A percentile compares a stretch with the other conserved stretches of the same genome.
Evolutionary conservation across 148 eudicot genomes (phyloP).

Genomic region (Rhododendron williamsianum): DNA sequence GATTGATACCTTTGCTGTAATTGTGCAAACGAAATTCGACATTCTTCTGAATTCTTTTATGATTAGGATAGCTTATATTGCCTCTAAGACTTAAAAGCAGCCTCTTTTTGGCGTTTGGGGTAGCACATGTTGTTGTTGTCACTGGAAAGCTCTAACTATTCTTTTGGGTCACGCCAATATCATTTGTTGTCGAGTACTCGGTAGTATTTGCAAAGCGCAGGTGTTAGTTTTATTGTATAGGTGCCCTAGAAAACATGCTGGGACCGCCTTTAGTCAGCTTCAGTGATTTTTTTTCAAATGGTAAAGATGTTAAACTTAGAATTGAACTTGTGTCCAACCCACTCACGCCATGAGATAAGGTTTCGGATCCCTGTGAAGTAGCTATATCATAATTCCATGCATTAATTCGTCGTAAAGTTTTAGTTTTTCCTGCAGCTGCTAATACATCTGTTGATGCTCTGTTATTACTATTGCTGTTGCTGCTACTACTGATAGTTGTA

Average conservation of each 20-base stretch:
- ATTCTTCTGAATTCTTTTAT: background rate
- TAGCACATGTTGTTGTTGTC: background rate
- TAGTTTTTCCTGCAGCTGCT: background rate
- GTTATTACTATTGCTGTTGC: background rate
- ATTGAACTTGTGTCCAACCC: background rate
- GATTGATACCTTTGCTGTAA: background rate
- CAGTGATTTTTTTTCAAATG: background rate
- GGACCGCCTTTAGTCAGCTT: background rate
- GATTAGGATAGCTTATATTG: background rate
- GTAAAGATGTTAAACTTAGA: background rate
- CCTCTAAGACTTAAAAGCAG: background rate
- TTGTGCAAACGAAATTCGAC: background rate
- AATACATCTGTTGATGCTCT: background rate
- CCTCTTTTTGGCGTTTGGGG: background rate
- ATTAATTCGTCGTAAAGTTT: background rate
- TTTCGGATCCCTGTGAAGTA: background rate
- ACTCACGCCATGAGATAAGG: background rate
- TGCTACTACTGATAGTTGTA: background rate
- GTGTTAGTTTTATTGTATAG: background rate
- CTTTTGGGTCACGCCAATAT: background rate
- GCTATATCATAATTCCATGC: background rate
- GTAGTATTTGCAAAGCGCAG: background rate
- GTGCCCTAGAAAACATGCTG: background rate
- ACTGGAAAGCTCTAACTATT: background rate
- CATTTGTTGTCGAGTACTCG: background rate